A percentile compares a stretch with the other conserved stretches of the same genome.
phyloP scores from a whole-genome alignment of 257 asterid species.

The Oldenlandia corymbosa region DNA sequence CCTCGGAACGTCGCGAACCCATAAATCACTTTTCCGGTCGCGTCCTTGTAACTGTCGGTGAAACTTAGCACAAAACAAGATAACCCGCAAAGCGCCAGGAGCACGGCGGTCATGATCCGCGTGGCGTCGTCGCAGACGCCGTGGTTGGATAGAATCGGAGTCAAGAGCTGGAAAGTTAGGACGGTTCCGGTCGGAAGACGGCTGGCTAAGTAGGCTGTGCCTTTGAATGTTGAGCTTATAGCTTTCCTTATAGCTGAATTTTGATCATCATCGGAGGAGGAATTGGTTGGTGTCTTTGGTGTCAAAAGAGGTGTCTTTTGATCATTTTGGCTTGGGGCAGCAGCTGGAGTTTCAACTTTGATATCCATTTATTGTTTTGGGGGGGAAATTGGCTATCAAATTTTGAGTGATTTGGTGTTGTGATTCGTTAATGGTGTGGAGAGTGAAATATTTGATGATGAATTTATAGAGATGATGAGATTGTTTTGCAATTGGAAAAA shows the following conservation, averaged over 20 bases:
- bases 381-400: no score
- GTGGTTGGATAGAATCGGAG: constrained; percentile 17
- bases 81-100: constrained; percentile 12
- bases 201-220: constrained; percentile 10
- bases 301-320: neutral
- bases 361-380: no score
- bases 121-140: constrained; percentile 13
- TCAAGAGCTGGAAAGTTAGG: constrained; percentile 13
- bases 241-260: neutral
- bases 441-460: no score
- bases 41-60: constrained; percentile 20
- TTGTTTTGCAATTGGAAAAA: no score
- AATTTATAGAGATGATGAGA: no score
- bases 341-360: constrained; percentile 4
- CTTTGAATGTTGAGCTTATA: constrained; percentile 7
- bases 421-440: no score
- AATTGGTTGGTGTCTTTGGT: neutral
- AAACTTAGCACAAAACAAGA: constrained; percentile 22
- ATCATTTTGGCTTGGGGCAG: neutral
- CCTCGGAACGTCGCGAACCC: constrained; percentile 22
- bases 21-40: constrained; percentile 9
- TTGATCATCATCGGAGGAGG: neutral
- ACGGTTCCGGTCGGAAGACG: constrained; percentile 19
- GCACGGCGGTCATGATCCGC: constrained; percentile 13
- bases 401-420: no score